Evolutionary conservation across 352 stramenopile species (phyloP).

Genomic region (Saprolegnia parasitica): DNA sequence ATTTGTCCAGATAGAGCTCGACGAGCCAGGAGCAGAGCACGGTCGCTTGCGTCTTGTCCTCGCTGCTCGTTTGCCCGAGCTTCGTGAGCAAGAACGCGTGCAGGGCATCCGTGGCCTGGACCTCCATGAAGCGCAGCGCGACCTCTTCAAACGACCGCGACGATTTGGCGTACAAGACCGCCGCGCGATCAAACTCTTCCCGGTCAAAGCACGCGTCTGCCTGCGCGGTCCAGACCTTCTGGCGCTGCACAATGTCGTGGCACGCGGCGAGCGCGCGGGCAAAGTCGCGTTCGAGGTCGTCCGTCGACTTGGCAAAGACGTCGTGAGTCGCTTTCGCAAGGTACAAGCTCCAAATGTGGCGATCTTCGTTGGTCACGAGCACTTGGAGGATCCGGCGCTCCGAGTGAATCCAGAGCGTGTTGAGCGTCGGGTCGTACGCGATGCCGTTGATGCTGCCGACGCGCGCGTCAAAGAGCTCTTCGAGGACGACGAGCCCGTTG

Average conservation of each 20-base stretch:
- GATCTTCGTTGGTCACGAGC: conserved; percentile 81
- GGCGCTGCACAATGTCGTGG: conserved; percentile 69
- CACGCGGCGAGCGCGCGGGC: conserved; percentile 83
- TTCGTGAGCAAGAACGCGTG: conserved; percentile 87
- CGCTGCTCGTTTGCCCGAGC: conserved; percentile 65
- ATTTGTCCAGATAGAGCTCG: conserved; percentile 90
- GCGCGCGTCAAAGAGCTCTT: conserved; percentile 73
- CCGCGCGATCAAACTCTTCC: conserved; percentile 78
- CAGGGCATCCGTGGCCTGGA: conserved; percentile 71
- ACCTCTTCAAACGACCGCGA: conserved; percentile 88
- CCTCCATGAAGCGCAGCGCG: conserved; percentile 88
- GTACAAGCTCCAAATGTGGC: conserved; percentile 90
- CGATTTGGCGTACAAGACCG: conserved; percentile 86
- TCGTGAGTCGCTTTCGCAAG: conserved; percentile 83
- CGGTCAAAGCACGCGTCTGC: conserved; percentile 89
- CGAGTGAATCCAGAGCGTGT: conserved; percentile 81
- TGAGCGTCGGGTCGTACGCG: conserved; percentile 65
- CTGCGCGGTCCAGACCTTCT: conserved; percentile 83
- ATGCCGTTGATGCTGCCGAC: conserved; percentile 68
- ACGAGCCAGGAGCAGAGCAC: conserved; percentile 92
- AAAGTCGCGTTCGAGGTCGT: conserved; percentile 69
- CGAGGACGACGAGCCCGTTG: conserved; percentile 79
- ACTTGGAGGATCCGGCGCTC: conserved; percentile 75
- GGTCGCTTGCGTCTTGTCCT: conserved; percentile 90
- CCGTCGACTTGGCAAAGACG: conserved; percentile 13